Base-by-base conservation (phyloP, 176 grass and related monocot species). In the Phoenix dactylifera region DNA sequence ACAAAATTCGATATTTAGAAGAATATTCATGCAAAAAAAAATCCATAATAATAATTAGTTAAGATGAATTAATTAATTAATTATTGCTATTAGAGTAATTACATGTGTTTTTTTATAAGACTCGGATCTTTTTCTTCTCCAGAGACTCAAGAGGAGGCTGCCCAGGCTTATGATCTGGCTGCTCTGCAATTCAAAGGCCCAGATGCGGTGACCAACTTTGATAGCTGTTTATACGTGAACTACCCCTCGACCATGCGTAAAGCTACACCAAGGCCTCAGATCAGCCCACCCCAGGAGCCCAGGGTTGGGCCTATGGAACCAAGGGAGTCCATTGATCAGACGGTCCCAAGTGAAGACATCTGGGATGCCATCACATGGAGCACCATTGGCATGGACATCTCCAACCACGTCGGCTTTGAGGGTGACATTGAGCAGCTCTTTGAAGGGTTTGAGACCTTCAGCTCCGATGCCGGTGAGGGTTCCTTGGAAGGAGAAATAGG, bases 361-460 rank as follows among this genome's bases (percentile, higher is more conserved):
- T 72, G 63, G 24, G 80, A 30, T 30, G 6, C 77, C 44, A 74
- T 59, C 29, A 63, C 75, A 10, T 83, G 80, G 85, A 80, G 35
- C 6, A 3, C 55, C 65, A 50, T 32, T 50, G 80, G 80, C 69
- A 65, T 77, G 76, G 76, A 82, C 14, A 73, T 56, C 64, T 70
- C 80, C 56, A 60, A 28, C 7, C 57, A 74, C 7, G 16, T 32
- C 17, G 49, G 53, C 26, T 89, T 89, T 0, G 80, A 84, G 2
- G 35, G 62, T 24, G 52, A 74, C 56, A 63, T 80, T 1, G 85
- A 58, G 14, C 66, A 22, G 56, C 28, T 77, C 15, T 89, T 84
- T 24, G 80, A 77, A 62, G 85, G 63, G 6, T 72, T 67, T 15
- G 30, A 50, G 18, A 5, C 1, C 10, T 7, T 22, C 4, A 35